Evolutionary conservation across 805 yeast genomes (phyloP), one percentile per base, ranked within the genome.

Genomic region (Saccharomyces paradoxus): DNA sequence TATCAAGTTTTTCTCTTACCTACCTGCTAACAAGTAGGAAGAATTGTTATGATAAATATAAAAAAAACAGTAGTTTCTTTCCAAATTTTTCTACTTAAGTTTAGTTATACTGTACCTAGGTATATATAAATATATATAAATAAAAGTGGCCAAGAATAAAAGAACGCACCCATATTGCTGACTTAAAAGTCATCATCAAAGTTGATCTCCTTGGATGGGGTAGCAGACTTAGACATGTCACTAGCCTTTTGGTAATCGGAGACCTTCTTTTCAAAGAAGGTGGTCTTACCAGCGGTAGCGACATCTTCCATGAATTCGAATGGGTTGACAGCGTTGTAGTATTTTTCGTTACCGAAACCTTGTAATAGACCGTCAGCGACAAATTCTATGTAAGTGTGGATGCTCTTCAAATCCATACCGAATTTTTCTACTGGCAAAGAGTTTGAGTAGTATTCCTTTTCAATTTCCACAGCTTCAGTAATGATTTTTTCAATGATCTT

Each of bases 161-260:
- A 37, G 13, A n/a, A 37, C 24, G 44, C 22, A 37, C 22, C 24
- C 17, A n/a, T 12, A 17, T n/a, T 22, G 44, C 12, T 17, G 44
- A 22, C 41, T 77, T 84, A 92, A 74, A 92, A 92, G 66, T 91
- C 97, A 75, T 92, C 98, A 72, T 91, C 96, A 66, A 92, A 86
- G 51, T 85, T 76, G 76, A 92, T 90, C 49, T 81, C 80, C 56
- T 73, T 74, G 52, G 70, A 63, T 56, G 76, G 70, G 63, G 82
- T 80, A 63, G 75, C 73, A 53, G 81, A 71, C 61, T 80, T 78
- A 62, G 95, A 90, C 94, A 90, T 89, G 66, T 91, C 97, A 77
- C 97, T 97, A 56, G 97, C 97, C 79, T 91, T 92, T 77, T 91
- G 97, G 78, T 91, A 91, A 75, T 92, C 98, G 56, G 96, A 86